phyloP scores from a whole-genome alignment of 2,329 filamentous ascomycete species.

The Neonectria coccinea region DNA sequence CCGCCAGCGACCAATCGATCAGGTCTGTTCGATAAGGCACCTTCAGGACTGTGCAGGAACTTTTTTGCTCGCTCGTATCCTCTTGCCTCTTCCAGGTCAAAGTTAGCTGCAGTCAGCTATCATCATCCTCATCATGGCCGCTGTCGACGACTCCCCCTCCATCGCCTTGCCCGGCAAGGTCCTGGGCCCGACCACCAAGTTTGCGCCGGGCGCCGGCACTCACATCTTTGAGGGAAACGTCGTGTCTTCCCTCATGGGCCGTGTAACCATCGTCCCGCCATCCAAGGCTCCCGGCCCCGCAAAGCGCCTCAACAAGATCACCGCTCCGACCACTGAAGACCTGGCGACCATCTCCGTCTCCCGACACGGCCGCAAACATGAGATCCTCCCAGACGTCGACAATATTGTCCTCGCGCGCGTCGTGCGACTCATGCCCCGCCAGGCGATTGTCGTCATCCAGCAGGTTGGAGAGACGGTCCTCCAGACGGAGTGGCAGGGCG shows the following conservation, averaged over 20 bases:
- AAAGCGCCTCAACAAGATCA: constrained; percentile 71
- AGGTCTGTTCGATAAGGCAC: not conserved
- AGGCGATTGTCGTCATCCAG: constrained; percentile 88
- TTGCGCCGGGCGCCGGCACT: constrained; percentile 82
- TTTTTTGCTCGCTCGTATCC: not conserved
- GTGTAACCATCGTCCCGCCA: constrained; percentile 67
- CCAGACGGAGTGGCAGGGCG: constrained; percentile 84
- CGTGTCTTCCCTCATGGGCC: constrained; percentile 85
- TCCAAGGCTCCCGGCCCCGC: constrained; percentile 61
- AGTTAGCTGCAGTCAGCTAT: constrained; percentile 3
- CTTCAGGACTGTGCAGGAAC: not conserved
- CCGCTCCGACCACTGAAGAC: constrained; percentile 56
- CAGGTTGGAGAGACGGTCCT: constrained; percentile 80
- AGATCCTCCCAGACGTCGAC: constrained; percentile 84
- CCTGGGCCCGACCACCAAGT: constrained; percentile 75
- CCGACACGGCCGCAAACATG: constrained; percentile 65
- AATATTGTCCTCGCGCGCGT: constrained; percentile 86
- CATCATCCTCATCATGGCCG: constrained; percentile 44
- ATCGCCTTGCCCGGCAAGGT: constrained; percentile 85
- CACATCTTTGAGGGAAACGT: constrained; percentile 82
- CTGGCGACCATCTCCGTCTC: constrained; percentile 69
- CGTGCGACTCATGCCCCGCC: constrained; percentile 84
- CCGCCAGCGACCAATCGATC: constrained; percentile 6
- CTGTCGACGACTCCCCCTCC: constrained; percentile 55
- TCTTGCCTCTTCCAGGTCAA: not conserved